Base-by-base conservation (phyloP, 805 yeast genomes). In the Ogataea pilisensis region DNA sequence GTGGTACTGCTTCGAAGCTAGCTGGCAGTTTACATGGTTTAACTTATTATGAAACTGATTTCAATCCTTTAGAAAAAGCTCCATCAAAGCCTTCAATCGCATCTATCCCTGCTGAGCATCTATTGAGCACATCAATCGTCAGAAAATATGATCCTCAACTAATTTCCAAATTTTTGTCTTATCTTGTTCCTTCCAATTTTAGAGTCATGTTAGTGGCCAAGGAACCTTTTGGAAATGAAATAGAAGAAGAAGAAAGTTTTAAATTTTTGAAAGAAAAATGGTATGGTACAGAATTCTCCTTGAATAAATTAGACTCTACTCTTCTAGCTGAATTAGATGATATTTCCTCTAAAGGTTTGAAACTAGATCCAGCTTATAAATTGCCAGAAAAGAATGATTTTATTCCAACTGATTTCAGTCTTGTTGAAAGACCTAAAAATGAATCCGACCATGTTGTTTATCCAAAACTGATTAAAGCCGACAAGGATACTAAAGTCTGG, bases 211-310 rank as follows among this genome's bases (percentile, higher is more conserved):
- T 90, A 20, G 66, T 78, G 12, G 69, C 76, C 24, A 80, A 68
- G 61, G 75, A 60, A 48, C 32, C 33, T 16, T 33, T 38, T 18
- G 34, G 70, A 6, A 72, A 79, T 3, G 73, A n/a, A n/a, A n/a
- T n/a, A n/a, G n/a, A n/a, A n/a, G n/a, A n/a, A n/a, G n/a, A 73
- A 3, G 64, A 52, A 2, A 24, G 24, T 2, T n/a, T 28, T 2
- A 63, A 75, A 35, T 66, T 70, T 40, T 48, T 63, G 13, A 68
- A 56, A 17, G 99, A 91, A 59, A 71, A 78, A 54, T 91, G 96
- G 96, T 91, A 93, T 57, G 96, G 95, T 3, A 88, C 97, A 0
- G 84, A 85, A 50, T 86, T 88, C 58, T 63, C 74, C 2, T 59
- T 73, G 32, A 68, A 64, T 9, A 64, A 68, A 13, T 54, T 86